phyloP scores from a whole-genome alignment of 2,329 filamentous ascomycete species.

The Teratosphaeria epicoccoides region DNA sequence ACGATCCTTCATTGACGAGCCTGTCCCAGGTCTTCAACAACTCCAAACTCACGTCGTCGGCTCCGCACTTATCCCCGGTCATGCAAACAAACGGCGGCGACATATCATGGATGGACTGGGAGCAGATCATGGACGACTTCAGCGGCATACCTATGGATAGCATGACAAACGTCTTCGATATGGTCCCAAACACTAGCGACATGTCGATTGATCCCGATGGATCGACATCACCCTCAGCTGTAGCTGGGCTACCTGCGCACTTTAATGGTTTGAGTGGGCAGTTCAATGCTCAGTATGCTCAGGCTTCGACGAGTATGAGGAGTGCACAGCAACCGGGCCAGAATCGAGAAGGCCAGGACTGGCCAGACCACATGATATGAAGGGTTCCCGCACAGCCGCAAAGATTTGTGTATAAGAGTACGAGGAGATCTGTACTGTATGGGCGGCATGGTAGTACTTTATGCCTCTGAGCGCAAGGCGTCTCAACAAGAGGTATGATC shows the following conservation, averaged over 20 bases:
- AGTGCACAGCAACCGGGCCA: neutral
- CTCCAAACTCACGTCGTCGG: neutral
- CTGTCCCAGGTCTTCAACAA: neutral
- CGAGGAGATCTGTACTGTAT: too few species aligned
- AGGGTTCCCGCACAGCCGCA: too few species aligned
- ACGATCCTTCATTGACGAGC: neutral
- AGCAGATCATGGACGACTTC: constrained; percentile 4
- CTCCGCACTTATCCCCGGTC: neutral
- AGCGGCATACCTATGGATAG: neutral
- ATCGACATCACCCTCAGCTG: neutral
- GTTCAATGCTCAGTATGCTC: neutral
- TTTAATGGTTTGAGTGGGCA: neutral
- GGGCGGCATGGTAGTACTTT: too few species aligned
- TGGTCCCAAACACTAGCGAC: neutral
- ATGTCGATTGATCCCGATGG: neutral
- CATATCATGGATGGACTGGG: constrained; percentile 3
- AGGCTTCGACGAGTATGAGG: neutral
- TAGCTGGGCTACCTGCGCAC: neutral
- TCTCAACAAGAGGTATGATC: constrained; percentile 31
- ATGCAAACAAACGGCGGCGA: neutral
- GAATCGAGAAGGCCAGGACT: neutral
- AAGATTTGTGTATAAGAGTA: too few species aligned
- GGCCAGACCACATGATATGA: too few species aligned
- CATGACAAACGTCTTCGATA: neutral
- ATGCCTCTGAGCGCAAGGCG: too few species aligned